A percentile compares a stretch with the other conserved stretches of the same genome.
These are phyloP conservation scores for Seminavis robusta DNA, from an alignment of 108 stramenopile species.

Conservation along the genomic window DNA sequence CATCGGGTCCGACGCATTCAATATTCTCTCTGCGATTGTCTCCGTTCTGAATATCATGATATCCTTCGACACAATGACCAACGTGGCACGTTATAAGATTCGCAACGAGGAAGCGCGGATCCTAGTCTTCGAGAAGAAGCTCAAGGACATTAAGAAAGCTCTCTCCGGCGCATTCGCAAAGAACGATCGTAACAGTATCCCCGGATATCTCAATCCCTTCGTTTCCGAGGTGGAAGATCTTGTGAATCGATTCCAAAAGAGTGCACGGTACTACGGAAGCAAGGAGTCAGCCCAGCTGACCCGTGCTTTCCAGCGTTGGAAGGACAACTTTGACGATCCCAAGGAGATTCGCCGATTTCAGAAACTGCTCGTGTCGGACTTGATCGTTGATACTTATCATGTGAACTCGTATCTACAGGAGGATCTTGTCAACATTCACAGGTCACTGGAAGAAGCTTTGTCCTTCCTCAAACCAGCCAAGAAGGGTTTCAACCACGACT, in stretches of 20 bases:
- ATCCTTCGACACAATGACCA: conserved; percentile 21
- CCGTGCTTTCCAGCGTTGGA: conserved; percentile 12
- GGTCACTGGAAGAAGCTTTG: too few relatives aligned
- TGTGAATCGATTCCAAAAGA: conserved; percentile 13
- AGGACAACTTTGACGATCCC: conserved; percentile 16
- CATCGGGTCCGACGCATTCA: not conserved
- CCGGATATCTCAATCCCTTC: conserved; percentile 18
- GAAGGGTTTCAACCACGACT: too few relatives aligned
- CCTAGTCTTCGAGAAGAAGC: conserved; percentile 4
- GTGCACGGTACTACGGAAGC: conserved; percentile 22
- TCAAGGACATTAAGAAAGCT: conserved; percentile 14
- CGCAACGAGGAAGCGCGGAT: conserved; percentile 24
- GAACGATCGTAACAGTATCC: not conserved
- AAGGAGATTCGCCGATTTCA: conserved; percentile 17
- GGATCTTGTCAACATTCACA: conserved; percentile 22
- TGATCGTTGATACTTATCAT: conserved; percentile 26
- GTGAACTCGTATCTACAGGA: conserved; percentile 31
- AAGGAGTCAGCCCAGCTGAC: conserved; percentile 22
- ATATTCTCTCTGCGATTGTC: not conserved
- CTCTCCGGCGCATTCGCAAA: not conserved
- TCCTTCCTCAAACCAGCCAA: too few relatives aligned
- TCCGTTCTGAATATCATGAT: conserved; percentile 21
- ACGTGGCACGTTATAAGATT: conserved; percentile 24
- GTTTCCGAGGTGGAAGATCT: conserved; percentile 9
- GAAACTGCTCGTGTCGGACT: conserved; percentile 7